phyloP scores from a whole-genome alignment of 305 asterid species.

The Fraxinus platypoda region DNA sequence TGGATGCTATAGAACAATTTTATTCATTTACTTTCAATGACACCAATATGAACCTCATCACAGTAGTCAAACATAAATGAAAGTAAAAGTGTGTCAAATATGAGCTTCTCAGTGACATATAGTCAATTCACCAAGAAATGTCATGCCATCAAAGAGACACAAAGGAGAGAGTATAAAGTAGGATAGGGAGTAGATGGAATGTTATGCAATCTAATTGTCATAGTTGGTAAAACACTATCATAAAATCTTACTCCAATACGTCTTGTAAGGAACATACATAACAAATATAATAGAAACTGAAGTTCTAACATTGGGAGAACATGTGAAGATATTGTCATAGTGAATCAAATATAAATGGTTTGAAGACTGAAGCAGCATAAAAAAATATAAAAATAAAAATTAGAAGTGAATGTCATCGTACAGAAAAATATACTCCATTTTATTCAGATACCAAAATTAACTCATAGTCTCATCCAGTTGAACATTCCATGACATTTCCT shows the following conservation, averaged over 20 bases:
- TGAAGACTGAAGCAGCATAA: neutral
- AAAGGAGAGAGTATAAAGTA: neutral
- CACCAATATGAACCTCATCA: slow-evolving; percentile 10
- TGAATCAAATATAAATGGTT: neutral
- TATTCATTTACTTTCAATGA: slow-evolving; percentile 16
- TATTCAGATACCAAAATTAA: neutral
- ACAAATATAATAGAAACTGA: neutral
- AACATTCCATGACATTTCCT: neutral
- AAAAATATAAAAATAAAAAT: neutral
- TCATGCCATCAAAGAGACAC: neutral
- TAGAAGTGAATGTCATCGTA: neutral
- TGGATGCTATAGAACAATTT: slow-evolving; percentile 25
- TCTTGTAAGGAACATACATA: neutral
- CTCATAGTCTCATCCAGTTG: neutral
- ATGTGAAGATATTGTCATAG: neutral
- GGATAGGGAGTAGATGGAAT: neutral
- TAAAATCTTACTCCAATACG: neutral
- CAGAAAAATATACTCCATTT: neutral
- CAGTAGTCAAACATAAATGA: slow-evolving; percentile 12
- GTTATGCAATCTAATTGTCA: neutral
- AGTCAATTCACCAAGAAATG: neutral
- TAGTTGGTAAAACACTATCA: neutral
- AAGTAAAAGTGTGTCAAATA: neutral
- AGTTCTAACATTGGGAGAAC: neutral
- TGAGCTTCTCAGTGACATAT: neutral